phyloP scores from a whole-genome alignment of 2,329 filamentous ascomycete genomes.

The Hirsutella minnesotensis region DNA sequence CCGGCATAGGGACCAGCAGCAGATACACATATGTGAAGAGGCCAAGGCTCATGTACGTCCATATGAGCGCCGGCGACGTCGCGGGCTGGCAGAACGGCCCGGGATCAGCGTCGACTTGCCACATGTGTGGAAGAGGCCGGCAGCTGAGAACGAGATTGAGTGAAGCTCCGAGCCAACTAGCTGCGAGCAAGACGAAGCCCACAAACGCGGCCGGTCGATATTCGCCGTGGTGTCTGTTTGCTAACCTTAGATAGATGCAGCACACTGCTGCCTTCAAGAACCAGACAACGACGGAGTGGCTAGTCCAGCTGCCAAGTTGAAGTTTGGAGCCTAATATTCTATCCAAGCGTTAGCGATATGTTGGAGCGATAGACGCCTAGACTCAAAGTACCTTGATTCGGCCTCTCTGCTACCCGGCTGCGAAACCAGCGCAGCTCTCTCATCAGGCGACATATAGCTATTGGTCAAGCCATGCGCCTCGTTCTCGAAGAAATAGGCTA shows the following conservation, averaged over 20 bases:
- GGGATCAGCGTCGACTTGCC: slow-evolving; percentile 2
- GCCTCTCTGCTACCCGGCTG: background rate
- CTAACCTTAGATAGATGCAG: slow-evolving; percentile 1
- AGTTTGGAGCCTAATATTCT: slow-evolving; percentile 7
- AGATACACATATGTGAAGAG: slow-evolving; percentile 2
- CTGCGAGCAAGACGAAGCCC: slow-evolving; percentile 2
- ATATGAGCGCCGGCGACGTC: slow-evolving; percentile 4
- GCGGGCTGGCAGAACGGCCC: slow-evolving; percentile 3
- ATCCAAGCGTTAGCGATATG: no score
- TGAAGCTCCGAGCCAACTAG: slow-evolving; percentile 2
- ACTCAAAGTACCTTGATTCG: background rate
- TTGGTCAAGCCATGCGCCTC: slow-evolving; percentile 3
- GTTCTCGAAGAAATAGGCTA: slow-evolving; percentile 1
- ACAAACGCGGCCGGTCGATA: background rate
- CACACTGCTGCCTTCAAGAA: slow-evolving; percentile 5
- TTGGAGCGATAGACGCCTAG: no score
- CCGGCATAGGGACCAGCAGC: background rate
- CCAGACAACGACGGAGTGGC: slow-evolving; percentile 5
- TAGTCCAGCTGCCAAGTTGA: slow-evolving; percentile 4
- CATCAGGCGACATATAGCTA: background rate
- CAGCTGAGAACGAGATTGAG: slow-evolving; percentile 4
- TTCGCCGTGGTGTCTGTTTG: background rate
- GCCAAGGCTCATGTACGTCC: slow-evolving; percentile 4
- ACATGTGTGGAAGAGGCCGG: slow-evolving; percentile 3
- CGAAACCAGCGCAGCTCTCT: background rate